Conservation (phyloP, 106 monocot genomes). For the Allium cepa region DNA sequence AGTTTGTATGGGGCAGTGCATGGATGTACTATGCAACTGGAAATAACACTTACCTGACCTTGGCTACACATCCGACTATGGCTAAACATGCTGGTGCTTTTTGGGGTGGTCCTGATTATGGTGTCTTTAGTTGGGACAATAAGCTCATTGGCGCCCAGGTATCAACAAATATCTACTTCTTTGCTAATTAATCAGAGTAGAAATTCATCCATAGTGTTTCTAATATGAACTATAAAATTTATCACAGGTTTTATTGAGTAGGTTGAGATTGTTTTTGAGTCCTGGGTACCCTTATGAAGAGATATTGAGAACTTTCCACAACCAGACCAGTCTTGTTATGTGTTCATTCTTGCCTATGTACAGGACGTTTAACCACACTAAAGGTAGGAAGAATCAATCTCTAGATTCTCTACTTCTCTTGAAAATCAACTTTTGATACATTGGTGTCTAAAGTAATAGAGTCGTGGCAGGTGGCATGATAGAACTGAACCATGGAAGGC, state of each 20-base stretch:
- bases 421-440: too few species aligned
- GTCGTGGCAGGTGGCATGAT: constrained; percentile 43
- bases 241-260: constrained; percentile 54
- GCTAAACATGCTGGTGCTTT: constrained; percentile 92
- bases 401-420: too few species aligned
- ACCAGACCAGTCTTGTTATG: constrained; percentile 50
- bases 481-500: constrained; percentile 63
- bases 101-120: constrained; percentile 82
- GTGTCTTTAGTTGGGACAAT: constrained; percentile 82
- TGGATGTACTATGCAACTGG: constrained; percentile 90
- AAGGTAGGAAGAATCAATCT: constrained; percentile 21
- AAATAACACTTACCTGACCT: constrained; percentile 53
- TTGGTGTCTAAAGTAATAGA: too few species aligned
- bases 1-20: constrained; percentile 90
- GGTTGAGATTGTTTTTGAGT: constrained; percentile 47
- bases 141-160: constrained; percentile 84
- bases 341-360: constrained; percentile 54
- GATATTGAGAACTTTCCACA: constrained; percentile 67
- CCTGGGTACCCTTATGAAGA: constrained; percentile 77
- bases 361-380: constrained; percentile 48
- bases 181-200: not conserved
- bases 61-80: constrained; percentile 47
- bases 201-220: not conserved
- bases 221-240: not conserved
- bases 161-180: too few species aligned